These are phyloP conservation scores for Nicotiana sylvestris DNA, from an alignment of 257 asterid genomes.

Conservation along the genomic window DNA sequence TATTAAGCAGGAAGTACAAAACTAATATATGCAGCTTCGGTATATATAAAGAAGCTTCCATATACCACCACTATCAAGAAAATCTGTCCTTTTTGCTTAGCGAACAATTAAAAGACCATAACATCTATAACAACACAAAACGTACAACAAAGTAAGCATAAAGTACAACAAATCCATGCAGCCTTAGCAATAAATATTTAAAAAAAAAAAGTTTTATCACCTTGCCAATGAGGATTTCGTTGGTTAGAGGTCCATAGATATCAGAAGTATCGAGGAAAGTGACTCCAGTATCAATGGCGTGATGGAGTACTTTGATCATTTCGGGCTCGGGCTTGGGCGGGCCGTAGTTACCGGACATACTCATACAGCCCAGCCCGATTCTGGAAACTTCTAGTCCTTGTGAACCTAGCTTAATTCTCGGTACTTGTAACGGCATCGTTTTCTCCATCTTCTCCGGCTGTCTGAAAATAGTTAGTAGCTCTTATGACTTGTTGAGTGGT, in stretches of 20 bases:
- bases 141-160: not conserved
- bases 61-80: no score
- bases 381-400: conserved; percentile 31
- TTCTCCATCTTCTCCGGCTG: conserved; percentile 5
- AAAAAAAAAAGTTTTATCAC: not conserved
- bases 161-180: not conserved
- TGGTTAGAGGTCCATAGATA: conserved; percentile 27
- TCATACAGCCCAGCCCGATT: conserved; percentile 36
- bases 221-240: conserved; percentile 35
- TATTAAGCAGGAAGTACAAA: not conserved
- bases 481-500: not conserved
- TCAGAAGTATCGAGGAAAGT: conserved; percentile 33
- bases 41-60: no score
- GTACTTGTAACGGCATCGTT: not conserved
- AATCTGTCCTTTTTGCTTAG: not conserved
- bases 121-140: no score
- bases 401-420: conserved; percentile 27
- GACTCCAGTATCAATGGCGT: conserved; percentile 31
- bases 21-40: not conserved
- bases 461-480: not conserved
- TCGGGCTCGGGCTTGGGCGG: conserved; percentile 33
- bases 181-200: not conserved
- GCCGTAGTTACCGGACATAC: conserved; percentile 31
- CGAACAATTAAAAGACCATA: not conserved
- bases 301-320: conserved; percentile 31